Percentiles rank a stretch among this genome's conserved stretches.
phyloP scores from a whole-genome alignment of 2,329 filamentous ascomycete genomes.

The Clarireedia sp. region DNA sequence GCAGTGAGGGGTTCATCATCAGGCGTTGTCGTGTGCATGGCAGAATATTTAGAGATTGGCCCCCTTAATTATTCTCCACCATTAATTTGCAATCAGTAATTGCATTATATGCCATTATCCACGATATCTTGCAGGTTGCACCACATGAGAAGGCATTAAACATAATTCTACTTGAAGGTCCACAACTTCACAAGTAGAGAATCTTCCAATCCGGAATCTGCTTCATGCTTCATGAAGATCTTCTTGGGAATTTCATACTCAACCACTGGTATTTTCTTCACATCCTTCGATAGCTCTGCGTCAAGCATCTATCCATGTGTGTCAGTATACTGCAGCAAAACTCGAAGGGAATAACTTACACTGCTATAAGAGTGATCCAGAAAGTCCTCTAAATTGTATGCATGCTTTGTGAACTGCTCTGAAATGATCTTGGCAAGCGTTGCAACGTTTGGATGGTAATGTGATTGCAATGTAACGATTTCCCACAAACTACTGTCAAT shows the following conservation, averaged over 20 bases:
- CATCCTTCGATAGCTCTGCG: slow-evolving; percentile 70
- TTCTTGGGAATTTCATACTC: slow-evolving; percentile 78
- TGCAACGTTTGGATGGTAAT: slow-evolving; percentile 95
- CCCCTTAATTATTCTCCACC: slow-evolving; percentile 8
- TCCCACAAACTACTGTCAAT: slow-evolving; percentile 96
- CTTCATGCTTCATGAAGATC: slow-evolving; percentile 37
- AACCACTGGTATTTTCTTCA: slow-evolving; percentile 80
- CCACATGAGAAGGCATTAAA: not conserved
- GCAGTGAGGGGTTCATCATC: not conserved
- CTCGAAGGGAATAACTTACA: slow-evolving; percentile 40
- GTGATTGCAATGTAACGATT: slow-evolving; percentile 78
- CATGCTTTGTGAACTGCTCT: slow-evolving; percentile 93
- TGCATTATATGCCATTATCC: slow-evolving; percentile 2
- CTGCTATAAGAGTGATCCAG: slow-evolving; percentile 86
- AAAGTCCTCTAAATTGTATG: slow-evolving; percentile 95
- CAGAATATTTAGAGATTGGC: not conserved
- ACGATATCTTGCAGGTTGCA: not conserved
- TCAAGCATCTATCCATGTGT: slow-evolving; percentile 58
- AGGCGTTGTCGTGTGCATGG: not conserved
- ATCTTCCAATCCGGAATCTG: slow-evolving; percentile 40
- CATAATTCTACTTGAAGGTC: slow-evolving; percentile 39
- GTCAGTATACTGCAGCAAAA: slow-evolving; percentile 28
- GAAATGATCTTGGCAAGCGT: slow-evolving; percentile 89
- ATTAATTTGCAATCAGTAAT: slow-evolving; percentile 9
- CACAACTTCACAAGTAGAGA: slow-evolving; percentile 52